Percentiles rank a stretch among this genome's conserved stretches.
Conservation (phyloP, 139 green algal species). For the Raphidocelis subcapitata region DNA sequence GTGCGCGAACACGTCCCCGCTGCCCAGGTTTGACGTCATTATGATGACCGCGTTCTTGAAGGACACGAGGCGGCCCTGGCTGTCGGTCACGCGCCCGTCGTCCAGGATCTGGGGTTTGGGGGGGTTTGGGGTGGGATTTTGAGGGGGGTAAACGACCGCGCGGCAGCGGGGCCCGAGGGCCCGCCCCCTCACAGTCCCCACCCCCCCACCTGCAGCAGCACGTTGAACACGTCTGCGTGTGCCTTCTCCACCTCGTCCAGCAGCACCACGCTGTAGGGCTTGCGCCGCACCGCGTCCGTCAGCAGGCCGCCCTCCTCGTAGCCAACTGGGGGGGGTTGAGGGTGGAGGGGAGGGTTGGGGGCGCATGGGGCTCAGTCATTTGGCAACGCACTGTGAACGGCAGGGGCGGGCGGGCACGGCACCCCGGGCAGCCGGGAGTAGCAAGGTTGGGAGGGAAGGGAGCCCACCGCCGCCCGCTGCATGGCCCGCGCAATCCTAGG, state of each 20-base stretch:
- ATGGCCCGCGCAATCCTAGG: no score
- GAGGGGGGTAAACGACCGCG: background rate
- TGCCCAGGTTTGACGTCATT: conserved; percentile 97
- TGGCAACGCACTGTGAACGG: no score
- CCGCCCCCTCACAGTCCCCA: background rate
- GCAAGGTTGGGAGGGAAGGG: no score
- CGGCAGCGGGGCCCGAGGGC: background rate
- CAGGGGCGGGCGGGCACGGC: no score
- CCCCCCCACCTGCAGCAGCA: conserved; percentile 79
- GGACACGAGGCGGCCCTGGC: conserved; percentile 82
- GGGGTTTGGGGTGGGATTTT: background rate
- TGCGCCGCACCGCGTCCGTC: conserved; percentile 81
- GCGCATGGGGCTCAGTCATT: no score
- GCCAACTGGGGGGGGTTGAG: no score
- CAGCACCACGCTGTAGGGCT: conserved; percentile 88
- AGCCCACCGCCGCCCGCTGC: no score
- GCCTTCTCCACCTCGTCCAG: conserved; percentile 99
- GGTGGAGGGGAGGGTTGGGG: no score
- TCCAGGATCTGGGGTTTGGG: conserved; percentile 95
- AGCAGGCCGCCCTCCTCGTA: conserved; percentile 92
- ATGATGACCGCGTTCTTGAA: conserved; percentile 99
- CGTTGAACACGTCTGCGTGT: conserved; percentile 99
- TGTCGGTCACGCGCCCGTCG: conserved; percentile 93
- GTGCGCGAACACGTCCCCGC: conserved; percentile 61
- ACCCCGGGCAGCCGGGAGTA: no score